Conservation (phyloP, 495 filamentous ascomycete genomes). For the Neurospora sp. region DNA sequence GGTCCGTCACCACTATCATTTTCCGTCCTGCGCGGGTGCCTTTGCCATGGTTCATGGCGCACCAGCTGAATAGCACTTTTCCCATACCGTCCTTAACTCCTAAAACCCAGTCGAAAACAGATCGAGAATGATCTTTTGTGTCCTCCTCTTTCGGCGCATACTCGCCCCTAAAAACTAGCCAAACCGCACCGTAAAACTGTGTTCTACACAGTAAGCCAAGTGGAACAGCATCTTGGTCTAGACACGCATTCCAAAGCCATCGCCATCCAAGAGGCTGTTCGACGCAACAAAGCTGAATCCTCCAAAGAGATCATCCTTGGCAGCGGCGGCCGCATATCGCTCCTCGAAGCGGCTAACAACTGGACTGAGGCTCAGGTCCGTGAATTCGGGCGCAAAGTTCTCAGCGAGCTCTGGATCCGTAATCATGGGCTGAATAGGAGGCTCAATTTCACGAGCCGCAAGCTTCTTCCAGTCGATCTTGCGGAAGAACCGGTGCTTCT, state of each 20-base stretch:
- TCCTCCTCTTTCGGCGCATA: not conserved
- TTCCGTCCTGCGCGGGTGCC: not conserved
- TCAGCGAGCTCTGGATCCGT: slow-evolving; percentile 92
- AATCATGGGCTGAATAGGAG: slow-evolving; percentile 84
- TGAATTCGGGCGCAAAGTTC: slow-evolving; percentile 88
- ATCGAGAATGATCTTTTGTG: not conserved
- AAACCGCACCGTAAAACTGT: not conserved
- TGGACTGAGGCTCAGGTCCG: slow-evolving; percentile 70
- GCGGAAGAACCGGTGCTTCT: slow-evolving; percentile 91
- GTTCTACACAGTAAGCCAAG: not conserved
- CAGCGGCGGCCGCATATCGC: slow-evolving; percentile 13
- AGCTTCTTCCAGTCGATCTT: slow-evolving; percentile 89
- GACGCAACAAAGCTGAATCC: slow-evolving; percentile 95
- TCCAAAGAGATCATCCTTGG: slow-evolving; percentile 69
- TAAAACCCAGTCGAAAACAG: not conserved
- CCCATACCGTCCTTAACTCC: not conserved
- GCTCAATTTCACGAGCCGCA: slow-evolving; percentile 63
- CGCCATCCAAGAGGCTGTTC: slow-evolving; percentile 66
- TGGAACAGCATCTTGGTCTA: not conserved
- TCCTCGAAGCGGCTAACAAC: slow-evolving; percentile 38
- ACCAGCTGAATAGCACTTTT: not conserved
- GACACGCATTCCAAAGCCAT: slow-evolving; percentile 18
- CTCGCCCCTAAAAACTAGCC: not conserved
- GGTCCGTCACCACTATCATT: not conserved
- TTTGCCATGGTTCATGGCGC: not conserved